Evolutionary conservation across 192 early-diverging fungal species (phyloP).

Genomic region (Jimgerdemannia flammicorona): DNA sequence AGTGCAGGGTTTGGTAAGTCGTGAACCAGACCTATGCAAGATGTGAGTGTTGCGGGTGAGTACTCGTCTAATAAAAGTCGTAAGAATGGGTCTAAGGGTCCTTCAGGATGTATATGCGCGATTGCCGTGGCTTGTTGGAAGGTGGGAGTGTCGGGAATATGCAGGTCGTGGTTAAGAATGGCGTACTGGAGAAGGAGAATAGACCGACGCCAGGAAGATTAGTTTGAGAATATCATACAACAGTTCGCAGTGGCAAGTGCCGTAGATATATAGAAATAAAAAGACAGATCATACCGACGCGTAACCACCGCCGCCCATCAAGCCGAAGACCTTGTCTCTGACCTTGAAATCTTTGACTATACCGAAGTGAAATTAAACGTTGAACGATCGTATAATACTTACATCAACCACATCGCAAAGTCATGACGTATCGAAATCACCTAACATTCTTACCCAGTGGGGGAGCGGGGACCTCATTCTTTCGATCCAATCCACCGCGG

Average conservation of each 20-base stretch:
- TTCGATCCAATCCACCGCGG: no score
- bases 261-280: neutral
- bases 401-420: no score
- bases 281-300: slow-evolving; percentile 44
- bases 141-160: slow-evolving; percentile 45
- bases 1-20: slow-evolving; percentile 67
- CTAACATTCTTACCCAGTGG: slow-evolving; percentile 39
- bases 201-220: neutral
- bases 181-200: slow-evolving; percentile 39
- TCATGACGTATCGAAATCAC: neutral
- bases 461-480: no score
- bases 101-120: slow-evolving; percentile 28
- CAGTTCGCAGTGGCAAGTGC: neutral
- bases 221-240: neutral
- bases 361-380: neutral
- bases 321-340: slow-evolving; percentile 70
- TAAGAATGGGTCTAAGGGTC: no score
- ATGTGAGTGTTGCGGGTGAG: slow-evolving; percentile 1
- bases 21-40: slow-evolving; percentile 64
- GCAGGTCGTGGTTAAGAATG: slow-evolving; percentile 53
- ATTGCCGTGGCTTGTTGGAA: slow-evolving; percentile 65
- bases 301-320: slow-evolving; percentile 74
- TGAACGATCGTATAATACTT: neutral
- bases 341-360: slow-evolving; percentile 44
- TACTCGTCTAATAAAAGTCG: no score